Base-by-base conservation (phyloP, 2,329 filamentous ascomycete species). In the Trichoderma polysporum region DNA sequence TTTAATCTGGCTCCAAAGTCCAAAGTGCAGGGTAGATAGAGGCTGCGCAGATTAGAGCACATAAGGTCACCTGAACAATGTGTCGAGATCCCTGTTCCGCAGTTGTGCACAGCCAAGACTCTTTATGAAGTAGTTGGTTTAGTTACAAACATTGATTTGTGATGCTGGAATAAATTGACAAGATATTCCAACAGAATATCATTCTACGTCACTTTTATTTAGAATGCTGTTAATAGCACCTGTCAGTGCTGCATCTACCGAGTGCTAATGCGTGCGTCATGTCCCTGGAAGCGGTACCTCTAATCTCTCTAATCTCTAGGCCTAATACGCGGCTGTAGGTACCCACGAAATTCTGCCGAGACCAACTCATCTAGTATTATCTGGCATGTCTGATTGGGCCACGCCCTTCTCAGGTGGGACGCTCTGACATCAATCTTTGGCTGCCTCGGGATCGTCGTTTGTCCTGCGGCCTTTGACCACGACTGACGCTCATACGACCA, bases 361-460 rank as follows among this genome's bases (percentile, higher is more conserved):
- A 45, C 25, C 56, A 59, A n/a, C n/a, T n/a, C n/a, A n/a, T n/a
- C n/a, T n/a, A n/a, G n/a, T n/a, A n/a, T n/a, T n/a, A 50, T 29
- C 27, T 53, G n/a, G 17, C n/a, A 10, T 3, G 35, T 41, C 47
- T 61, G 57, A 62, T 67, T 62, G 65, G 54, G 15, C 41, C 35
- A 9, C 2, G 9, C 56, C 10, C 12, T 25, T 13, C 17, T 39
- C 37, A 3, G 37, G 65, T 53, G 65, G 65, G 50, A 47, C 45
- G 29, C 57, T 66, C 64, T 67, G 65, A 67, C 65, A 67, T 67
- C 65, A 67, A 67, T 62, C 58, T 7, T 25, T 57, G 33, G 59
- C 50, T 57, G 56, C 60, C 50, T 63, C 49, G 33, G 49, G 33
- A 27, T 37, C 45, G 59, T 37, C 37, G 15, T 62, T 41, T 29